These are phyloP conservation scores for Mycena filopes DNA, from an alignment of 768 basidiomycete species.

Conservation along the genomic window DNA sequence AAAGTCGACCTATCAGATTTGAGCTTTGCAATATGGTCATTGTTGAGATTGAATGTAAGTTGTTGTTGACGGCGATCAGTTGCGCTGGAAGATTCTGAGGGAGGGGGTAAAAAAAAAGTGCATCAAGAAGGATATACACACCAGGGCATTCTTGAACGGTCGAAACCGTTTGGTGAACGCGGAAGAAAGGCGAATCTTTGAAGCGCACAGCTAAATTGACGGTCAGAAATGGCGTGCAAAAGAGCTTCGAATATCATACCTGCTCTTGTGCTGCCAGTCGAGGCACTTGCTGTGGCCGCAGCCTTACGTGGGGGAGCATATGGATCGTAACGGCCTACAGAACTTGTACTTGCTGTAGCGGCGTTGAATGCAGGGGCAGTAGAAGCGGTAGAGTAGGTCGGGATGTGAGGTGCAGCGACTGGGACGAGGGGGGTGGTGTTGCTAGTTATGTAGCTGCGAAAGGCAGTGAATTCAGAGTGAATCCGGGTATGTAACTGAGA, in stretches of 20 bases:
- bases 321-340: constrained; percentile 67
- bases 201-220: constrained; percentile 70
- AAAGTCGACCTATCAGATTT: constrained; percentile 61
- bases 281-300: constrained; percentile 45
- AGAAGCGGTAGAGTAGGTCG: constrained; percentile 23
- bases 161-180: constrained; percentile 73
- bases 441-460: constrained; percentile 24
- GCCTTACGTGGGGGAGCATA: constrained; percentile 69
- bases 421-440: constrained; percentile 20
- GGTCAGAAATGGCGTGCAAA: constrained; percentile 30
- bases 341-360: constrained; percentile 43
- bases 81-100: constrained; percentile 77
- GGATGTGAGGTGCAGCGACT: constrained; percentile 18
- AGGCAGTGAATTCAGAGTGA: constrained; percentile 8
- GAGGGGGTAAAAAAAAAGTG: constrained; percentile 5
- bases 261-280: constrained; percentile 38
- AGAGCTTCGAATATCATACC: constrained; percentile 33
- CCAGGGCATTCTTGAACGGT: constrained; percentile 82
- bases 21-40: constrained; percentile 73
- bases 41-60: constrained; percentile 71
- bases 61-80: constrained; percentile 78
- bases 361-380: constrained; percentile 45
- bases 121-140: constrained; percentile 42
- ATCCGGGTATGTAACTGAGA: not conserved
- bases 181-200: constrained; percentile 84